Percentiles rank a stretch among this genome's conserved stretches.
phyloP scores from a whole-genome alignment of 2,329 filamentous ascomycete genomes.

The Emericellopsis atlantica region DNA sequence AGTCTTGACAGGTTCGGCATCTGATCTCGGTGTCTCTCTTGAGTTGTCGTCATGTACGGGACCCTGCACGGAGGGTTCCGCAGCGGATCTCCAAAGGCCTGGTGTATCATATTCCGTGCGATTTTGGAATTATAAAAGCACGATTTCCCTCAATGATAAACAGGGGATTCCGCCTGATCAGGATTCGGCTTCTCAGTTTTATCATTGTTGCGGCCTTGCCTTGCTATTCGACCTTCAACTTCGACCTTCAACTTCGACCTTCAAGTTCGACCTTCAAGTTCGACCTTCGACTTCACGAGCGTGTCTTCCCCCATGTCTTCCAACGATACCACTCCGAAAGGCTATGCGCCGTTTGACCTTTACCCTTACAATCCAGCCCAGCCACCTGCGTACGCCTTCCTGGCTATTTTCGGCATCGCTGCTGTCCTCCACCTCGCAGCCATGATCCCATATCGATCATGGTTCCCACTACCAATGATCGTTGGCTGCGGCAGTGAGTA shows the following conservation, averaged over 20 bases:
- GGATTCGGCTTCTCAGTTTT: not conserved
- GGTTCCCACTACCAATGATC: constrained; percentile 35
- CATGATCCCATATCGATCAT: constrained; percentile 25
- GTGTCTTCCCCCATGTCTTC: not conserved
- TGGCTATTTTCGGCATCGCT: constrained; percentile 18
- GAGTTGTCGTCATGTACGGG: no score
- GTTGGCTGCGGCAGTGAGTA: constrained; percentile 35
- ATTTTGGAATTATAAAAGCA: no score
- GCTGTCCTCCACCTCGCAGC: constrained; percentile 25
- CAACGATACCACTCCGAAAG: constrained; percentile 1
- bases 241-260: not conserved
- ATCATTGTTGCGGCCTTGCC: not conserved
- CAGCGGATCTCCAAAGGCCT: no score
- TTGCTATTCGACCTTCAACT: not conserved
- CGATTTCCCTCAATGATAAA: no score
- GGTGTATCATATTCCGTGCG: no score
- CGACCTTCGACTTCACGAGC: not conserved
- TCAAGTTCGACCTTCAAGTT: no score
- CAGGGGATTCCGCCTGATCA: no score
- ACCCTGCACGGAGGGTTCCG: no score
- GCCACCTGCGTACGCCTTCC: constrained; percentile 6
- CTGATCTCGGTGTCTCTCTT: no score
- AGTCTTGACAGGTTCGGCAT: no score
- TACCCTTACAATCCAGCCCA: constrained; percentile 34
- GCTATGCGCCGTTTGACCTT: constrained; percentile 11